Evolutionary conservation across 2,329 filamentous ascomycete species (phyloP), one percentile per base, ranked within the genome.

Genomic region (Pleurostoma richardsiae): DNA sequence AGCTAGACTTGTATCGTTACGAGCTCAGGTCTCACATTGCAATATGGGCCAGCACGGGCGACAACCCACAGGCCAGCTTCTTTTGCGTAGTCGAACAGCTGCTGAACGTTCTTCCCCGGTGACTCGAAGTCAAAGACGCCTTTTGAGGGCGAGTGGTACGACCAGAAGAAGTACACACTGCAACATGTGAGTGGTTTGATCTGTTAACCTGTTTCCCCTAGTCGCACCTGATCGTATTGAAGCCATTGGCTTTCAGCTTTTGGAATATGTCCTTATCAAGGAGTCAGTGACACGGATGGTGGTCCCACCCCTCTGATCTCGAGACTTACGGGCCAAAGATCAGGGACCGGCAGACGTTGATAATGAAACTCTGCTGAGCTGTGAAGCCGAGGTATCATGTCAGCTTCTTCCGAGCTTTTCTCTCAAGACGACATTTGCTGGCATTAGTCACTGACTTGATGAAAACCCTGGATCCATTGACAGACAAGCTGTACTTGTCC

Each of bases 281-380:
- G 10, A 29, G 27, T 3, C 4, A 39, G 10, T 7, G 2, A 10
- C 63, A 63, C 8, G 33, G n/a, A 36, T 36, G 19, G 19, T 19
- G 19, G 19, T 19, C 19, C 19, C 19, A 19, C 19, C 19, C 19
- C 19, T 19, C 19, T 70, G 8, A 38, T 38, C 33, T 8, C n/a
- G 33, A 38, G 7, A 57, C 57, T 42, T 48, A 66, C 61, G 27
- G 62, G 55, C 72, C 76, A 79, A 29, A 79, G 53, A 44, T 77
- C 76, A 1, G 75, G 76, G 0, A 78, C 73, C 1, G 75, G 76
- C 31, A 79, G 65, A 3, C 76, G 66, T 51, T 71, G 67, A 47
- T 78, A 79, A 51, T 79, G 76, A 39, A 79, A 78, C 51, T 79
- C 75, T 28, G 69, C 74, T 2, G 65, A 66, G 51, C 49, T 59